phyloP scores from a whole-genome alignment of 345 rosid species.

The Eucalyptus sideroxylon region DNA sequence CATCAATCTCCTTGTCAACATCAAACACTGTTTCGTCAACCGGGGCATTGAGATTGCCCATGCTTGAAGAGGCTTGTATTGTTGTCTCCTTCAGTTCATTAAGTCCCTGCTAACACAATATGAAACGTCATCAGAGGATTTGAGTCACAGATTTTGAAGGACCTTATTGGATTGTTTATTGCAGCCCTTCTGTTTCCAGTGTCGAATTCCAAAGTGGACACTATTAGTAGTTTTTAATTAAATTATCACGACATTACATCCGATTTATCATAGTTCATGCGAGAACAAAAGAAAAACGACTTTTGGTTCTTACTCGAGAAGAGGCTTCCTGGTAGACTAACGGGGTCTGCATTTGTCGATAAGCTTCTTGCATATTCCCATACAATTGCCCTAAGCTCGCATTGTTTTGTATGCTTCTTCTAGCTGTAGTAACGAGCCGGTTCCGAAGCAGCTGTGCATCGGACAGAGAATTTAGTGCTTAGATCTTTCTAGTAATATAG shows the following conservation, averaged over 20 bases:
- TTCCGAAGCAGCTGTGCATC: constrained; percentile 64
- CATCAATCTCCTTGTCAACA: constrained; percentile 75
- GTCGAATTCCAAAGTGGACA: background rate
- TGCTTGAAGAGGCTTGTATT: constrained; percentile 51
- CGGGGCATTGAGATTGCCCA: constrained; percentile 53
- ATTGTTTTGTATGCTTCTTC: constrained; percentile 49
- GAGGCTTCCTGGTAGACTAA: constrained; percentile 52
- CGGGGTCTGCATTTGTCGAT: constrained; percentile 88
- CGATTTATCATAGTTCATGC: background rate
- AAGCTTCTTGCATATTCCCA: constrained; percentile 71
- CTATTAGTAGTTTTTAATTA: background rate
- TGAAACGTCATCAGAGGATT: background rate
- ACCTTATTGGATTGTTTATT: background rate
- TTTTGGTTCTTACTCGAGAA: background rate
- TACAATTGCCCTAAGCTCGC: constrained; percentile 78
- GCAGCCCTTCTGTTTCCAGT: background rate
- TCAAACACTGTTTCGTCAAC: constrained; percentile 63
- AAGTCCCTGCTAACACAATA: constrained; percentile 26
- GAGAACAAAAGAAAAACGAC: background rate
- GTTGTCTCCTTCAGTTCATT: constrained; percentile 71
- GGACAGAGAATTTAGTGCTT: background rate
- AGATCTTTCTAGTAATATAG: background rate
- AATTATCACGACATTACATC: background rate
- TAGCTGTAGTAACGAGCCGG: constrained; percentile 60
- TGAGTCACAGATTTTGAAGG: background rate